These are phyloP conservation scores for Botryotinia narcissicola DNA, from an alignment of 2,329 filamentous ascomycete genomes.

Conservation along the genomic window DNA sequence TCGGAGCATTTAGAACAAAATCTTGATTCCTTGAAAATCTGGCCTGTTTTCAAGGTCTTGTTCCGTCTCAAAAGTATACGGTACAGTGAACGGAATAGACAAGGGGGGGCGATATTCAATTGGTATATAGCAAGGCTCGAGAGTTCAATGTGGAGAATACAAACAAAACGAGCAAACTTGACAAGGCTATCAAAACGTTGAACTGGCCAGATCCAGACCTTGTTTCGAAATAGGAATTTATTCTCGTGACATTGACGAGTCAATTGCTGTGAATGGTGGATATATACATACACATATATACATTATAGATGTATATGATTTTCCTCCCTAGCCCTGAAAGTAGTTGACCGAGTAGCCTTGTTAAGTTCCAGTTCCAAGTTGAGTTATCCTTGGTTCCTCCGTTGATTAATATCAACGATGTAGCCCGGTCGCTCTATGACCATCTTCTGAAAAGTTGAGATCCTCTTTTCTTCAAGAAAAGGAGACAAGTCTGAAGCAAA, in stretches of 20 bases:
- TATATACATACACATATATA: background rate
- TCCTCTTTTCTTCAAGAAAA: background rate
- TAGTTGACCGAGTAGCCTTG: slow-evolving; percentile 13
- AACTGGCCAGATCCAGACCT: slow-evolving; percentile 7
- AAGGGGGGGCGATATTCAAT: background rate
- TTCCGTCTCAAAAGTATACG: background rate
- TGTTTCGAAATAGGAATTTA: background rate
- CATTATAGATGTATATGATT: background rate
- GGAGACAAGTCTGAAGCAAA: background rate
- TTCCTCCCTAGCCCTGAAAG: background rate
- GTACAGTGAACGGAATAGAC: background rate
- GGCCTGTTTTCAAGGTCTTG: background rate
- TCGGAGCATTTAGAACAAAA: slow-evolving; percentile 7
- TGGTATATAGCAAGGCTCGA: background rate
- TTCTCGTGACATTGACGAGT: background rate
- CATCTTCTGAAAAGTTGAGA: background rate
- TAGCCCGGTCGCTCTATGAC: background rate
- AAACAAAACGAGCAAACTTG: slow-evolving; percentile 15
- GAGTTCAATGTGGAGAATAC: background rate
- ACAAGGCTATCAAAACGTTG: slow-evolving; percentile 17
- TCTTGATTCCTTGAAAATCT: slow-evolving; percentile 9
- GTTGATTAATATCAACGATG: background rate
- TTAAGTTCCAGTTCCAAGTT: background rate
- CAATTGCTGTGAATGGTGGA: background rate
- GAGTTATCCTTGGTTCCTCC: background rate